These are phyloP conservation scores for Fusarium lateritium DNA, from an alignment of 2,329 filamentous ascomycete genomes.

Conservation along the genomic window DNA sequence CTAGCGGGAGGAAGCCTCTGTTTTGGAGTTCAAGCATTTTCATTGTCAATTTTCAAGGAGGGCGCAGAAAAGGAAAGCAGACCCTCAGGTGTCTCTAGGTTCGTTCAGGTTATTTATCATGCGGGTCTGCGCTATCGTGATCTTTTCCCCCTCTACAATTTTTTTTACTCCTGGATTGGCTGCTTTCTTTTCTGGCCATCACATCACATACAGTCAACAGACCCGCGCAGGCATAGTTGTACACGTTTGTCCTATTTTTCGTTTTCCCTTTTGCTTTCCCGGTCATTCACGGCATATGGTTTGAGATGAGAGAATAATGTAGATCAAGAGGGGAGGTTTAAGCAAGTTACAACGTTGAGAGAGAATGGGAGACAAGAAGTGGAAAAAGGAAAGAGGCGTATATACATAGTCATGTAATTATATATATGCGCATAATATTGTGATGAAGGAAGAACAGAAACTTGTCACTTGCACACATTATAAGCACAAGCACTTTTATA, in stretches of 20 bases:
- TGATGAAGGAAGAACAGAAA: conserved; percentile 38
- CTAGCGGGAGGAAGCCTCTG: conserved; percentile 34
- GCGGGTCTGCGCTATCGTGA: conserved; percentile 7
- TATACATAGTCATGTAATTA: conserved; percentile 44
- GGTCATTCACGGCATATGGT: not conserved
- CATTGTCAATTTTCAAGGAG: conserved; percentile 14
- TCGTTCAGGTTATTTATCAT: conserved; percentile 11
- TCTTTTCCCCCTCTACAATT: not conserved
- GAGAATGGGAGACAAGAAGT: conserved; percentile 10
- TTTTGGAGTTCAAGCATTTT: conserved; percentile 35
- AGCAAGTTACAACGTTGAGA: not conserved
- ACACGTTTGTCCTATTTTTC: conserved; percentile 32
- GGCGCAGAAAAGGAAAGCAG: conserved; percentile 27
- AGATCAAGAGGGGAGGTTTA: conserved; percentile 1
- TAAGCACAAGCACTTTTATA: not conserved
- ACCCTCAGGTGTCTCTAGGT: conserved; percentile 20
- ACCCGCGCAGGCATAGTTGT: conserved; percentile 24
- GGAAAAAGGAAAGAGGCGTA: conserved; percentile 15
- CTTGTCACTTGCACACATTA: conserved; percentile 10
- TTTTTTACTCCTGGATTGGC: conserved; percentile 1
- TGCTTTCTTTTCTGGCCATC: too few relatives aligned
- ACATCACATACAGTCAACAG: conserved; percentile 17
- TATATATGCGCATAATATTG: conserved; percentile 41
- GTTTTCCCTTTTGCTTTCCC: conserved; percentile 3
- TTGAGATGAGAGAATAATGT: not conserved